Evolutionary conservation across 2,329 filamentous ascomycete species (phyloP).

Genomic region (Alternaria metachromatica): DNA sequence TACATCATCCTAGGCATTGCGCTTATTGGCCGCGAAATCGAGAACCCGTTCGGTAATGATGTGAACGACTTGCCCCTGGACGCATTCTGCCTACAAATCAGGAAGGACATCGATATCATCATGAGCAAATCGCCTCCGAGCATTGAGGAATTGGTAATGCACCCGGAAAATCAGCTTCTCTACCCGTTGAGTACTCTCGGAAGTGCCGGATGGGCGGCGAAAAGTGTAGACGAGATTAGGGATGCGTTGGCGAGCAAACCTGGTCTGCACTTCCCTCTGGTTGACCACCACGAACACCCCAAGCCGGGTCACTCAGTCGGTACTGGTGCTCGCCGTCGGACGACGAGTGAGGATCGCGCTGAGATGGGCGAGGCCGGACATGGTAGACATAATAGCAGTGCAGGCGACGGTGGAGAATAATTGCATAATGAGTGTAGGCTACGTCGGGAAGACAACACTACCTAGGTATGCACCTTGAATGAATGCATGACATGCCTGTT

Average conservation of each 20-base stretch:
- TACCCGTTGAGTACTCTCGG: slow-evolving; percentile 59
- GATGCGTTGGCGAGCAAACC: slow-evolving; percentile 49
- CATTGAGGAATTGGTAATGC: slow-evolving; percentile 57
- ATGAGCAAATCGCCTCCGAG: slow-evolving; percentile 45
- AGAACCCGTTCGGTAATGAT: slow-evolving; percentile 84
- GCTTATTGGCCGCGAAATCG: slow-evolving; percentile 79
- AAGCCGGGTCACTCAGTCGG: slow-evolving; percentile 8
- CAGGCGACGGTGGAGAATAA: neutral
- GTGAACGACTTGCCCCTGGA: slow-evolving; percentile 76
- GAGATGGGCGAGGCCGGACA: neutral
- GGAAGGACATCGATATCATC: slow-evolving; percentile 76
- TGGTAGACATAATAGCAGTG: neutral
- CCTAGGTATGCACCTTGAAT: neutral
- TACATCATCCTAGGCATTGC: slow-evolving; percentile 85
- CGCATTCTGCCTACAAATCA: slow-evolving; percentile 75
- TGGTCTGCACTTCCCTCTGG: slow-evolving; percentile 20
- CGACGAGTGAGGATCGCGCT: neutral
- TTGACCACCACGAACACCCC: slow-evolving; percentile 17
- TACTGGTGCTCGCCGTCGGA: neutral
- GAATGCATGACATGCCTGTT: neutral
- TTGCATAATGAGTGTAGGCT: neutral
- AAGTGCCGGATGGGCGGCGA: slow-evolving; percentile 43
- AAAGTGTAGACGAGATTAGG: slow-evolving; percentile 50
- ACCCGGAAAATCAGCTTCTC: slow-evolving; percentile 58
- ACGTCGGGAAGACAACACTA: neutral